A percentile compares a stretch with the other conserved stretches of the same genome.
Conservation (phyloP, 2,329 filamentous ascomycete genomes). For the Stachybotrys chartarum region DNA sequence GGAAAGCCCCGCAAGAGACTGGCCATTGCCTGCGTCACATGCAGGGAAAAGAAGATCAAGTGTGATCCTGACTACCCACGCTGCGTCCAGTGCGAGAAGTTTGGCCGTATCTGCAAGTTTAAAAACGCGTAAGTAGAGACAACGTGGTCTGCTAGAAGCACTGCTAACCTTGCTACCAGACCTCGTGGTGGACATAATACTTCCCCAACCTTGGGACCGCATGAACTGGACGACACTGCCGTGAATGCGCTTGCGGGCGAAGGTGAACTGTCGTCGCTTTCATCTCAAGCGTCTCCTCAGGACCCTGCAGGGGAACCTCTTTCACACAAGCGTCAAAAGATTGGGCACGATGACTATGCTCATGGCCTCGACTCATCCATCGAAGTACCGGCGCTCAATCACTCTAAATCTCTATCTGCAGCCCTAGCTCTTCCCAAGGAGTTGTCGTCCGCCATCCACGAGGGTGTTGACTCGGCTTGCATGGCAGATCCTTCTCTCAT, state of each 20-base stretch:
- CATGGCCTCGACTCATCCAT: constrained; percentile 23
- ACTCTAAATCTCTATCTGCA: constrained; percentile 20
- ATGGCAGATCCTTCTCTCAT: constrained; percentile 40
- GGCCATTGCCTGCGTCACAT: constrained; percentile 88
- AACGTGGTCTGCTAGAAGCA: constrained; percentile 2
- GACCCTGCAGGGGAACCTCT: constrained; percentile 11
- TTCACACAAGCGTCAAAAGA: constrained; percentile 41
- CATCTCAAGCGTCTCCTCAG: background rate
- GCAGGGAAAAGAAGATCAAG: constrained; percentile 96
- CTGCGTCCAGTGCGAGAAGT: constrained; percentile 89
- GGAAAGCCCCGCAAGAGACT: constrained; percentile 87
- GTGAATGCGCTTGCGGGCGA: background rate
- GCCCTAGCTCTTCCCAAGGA: constrained; percentile 18
- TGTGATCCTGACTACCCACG: constrained; percentile 84
- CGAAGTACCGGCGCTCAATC: constrained; percentile 24
- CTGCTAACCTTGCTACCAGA: constrained; percentile 23
- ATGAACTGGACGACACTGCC: constrained; percentile 37
- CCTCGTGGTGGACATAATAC: constrained; percentile 52
- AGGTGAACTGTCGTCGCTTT: background rate
- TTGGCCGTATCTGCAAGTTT: constrained; percentile 76
- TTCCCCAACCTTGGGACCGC: constrained; percentile 44
- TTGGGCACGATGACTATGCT: constrained; percentile 39
- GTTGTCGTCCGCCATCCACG: constrained; percentile 40
- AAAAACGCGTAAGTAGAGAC: constrained; percentile 69
- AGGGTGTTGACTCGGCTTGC: constrained; percentile 42